Evolutionary conservation across 345 rosid genomes (phyloP), one percentile per base, ranked within the genome.

Genomic region (Clarkia xantiana): DNA sequence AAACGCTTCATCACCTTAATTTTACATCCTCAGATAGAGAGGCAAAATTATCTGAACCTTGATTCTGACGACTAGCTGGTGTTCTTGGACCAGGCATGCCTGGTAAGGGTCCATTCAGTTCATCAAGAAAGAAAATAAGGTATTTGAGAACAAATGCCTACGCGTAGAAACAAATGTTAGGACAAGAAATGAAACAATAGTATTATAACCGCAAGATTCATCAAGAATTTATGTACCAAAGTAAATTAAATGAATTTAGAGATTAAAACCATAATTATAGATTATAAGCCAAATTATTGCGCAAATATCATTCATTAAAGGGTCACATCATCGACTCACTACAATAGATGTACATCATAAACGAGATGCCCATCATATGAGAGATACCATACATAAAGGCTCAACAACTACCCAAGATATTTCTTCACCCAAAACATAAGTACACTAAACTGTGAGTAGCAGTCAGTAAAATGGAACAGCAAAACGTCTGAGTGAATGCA

Each of bases 121-220:
- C 94, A 64, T 74, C 76, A n/a, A 78, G 84, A 72, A 70, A 80
- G 83, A 84, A 93, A 70, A 84, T 73, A 62, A 93, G 83, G 72
- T 84, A 61, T 68, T 93, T 93, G 62, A 93, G 90, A 69, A 87
- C 90, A 73, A 75, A 93, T 59, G 96, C 99, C 99, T 93, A 77
- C 62, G 44, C 18, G 18, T 36, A 36, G 43, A 50, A 57, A 58
- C n/a, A 14, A 43, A 54, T 11, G 36, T 14, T n/a, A 49, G 42
- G 8, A 44, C 44, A 39, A 45, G 43, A 42, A 45, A 41, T 6
- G n/a, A 11, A 42, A 23, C 16, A 20, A 19, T 1, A 3, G 36
- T 29, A 29, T 29, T 29, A 29, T 6, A n/a, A 6, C 39, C 7
- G 39, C 15, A 25, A 14, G 17, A 29, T 49, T 18, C 5, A 29